Evolutionary conservation across 176 grass and related monocot species (phyloP).

Genomic region (Cenchrus americanus): DNA sequence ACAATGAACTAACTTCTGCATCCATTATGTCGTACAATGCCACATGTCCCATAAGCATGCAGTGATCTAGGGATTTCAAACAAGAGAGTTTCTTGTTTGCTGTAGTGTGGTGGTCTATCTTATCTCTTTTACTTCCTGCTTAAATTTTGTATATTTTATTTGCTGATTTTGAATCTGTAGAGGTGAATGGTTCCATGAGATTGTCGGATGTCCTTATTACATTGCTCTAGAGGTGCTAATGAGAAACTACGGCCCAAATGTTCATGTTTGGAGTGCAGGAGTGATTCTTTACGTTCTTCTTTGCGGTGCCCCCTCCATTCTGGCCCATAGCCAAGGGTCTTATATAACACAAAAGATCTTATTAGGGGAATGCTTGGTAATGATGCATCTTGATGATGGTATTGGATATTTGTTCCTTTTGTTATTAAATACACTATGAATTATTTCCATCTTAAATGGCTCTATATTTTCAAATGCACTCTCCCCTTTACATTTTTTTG

Average conservation of each 20-base stretch:
- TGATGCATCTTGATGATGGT: conserved; percentile 19
- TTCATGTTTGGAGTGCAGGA: conserved; percentile 62
- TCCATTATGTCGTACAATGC: conserved; percentile 29
- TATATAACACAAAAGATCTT: conserved; percentile 85
- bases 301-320: conserved; percentile 85
- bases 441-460: neutral
- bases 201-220: conserved; percentile 99
- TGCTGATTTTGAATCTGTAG: conserved; percentile 38
- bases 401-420: conserved; percentile 1
- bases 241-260: conserved; percentile 78
- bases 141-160: neutral
- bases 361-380: conserved; percentile 86
- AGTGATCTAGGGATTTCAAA: conserved; percentile 89
- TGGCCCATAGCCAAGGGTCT: conserved; percentile 90
- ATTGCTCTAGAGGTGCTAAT: conserved; percentile 98
- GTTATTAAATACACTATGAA: conserved; percentile 4
- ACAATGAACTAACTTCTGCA: conserved; percentile 22
- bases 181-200: conserved; percentile 93
- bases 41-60: conserved; percentile 90
- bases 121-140: conserved; percentile 3
- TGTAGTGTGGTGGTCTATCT: neutral
- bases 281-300: conserved; percentile 96
- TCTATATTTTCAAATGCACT: neutral
- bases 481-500: neutral
- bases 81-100: conserved; percentile 94